phyloP scores from a whole-genome alignment of 2,329 filamentous ascomycete species.

The Canariomyces notabilis region DNA sequence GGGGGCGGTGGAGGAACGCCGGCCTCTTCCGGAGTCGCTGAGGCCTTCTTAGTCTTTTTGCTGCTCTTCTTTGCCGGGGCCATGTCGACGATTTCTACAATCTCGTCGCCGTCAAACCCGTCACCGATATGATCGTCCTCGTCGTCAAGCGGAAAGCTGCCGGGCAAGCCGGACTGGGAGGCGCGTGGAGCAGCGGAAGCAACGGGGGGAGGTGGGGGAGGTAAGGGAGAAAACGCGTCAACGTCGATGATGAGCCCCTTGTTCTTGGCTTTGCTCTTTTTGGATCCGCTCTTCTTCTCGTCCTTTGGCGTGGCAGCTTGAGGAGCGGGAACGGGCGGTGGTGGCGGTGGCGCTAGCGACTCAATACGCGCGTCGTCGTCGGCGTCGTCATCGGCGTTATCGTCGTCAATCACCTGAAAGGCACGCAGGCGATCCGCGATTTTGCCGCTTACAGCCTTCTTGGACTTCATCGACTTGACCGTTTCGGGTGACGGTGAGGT shows the following conservation, averaged over 20 bases:
- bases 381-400: conserved; percentile 14
- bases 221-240: conserved; percentile 10
- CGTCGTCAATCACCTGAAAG: conserved; percentile 45
- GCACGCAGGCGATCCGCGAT: conserved; percentile 54
- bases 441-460: conserved; percentile 46
- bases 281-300: conserved; percentile 35
- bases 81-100: conserved; percentile 48
- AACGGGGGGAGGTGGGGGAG: conserved; percentile 20
- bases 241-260: conserved; percentile 27
- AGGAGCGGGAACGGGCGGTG: conserved; percentile 29
- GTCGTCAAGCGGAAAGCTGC: conserved; percentile 53
- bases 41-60: conserved; percentile 41
- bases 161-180: conserved; percentile 40
- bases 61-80: conserved; percentile 38
- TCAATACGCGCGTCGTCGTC: conserved; percentile 10
- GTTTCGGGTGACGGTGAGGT: conserved; percentile 36
- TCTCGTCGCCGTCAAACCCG: conserved; percentile 34
- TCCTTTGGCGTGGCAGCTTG: conserved; percentile 28
- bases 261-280: conserved; percentile 20
- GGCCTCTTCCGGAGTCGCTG: conserved; percentile 33
- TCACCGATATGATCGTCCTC: conserved; percentile 31
- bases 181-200: conserved; percentile 11
- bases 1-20: conserved; percentile 34
- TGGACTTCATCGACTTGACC: conserved; percentile 40
- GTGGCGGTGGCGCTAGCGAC: conserved; percentile 30